These are phyloP conservation scores for Graphilbum sp. DNA, from an alignment of 2,329 filamentous ascomycete species.

Conservation along the genomic window DNA sequence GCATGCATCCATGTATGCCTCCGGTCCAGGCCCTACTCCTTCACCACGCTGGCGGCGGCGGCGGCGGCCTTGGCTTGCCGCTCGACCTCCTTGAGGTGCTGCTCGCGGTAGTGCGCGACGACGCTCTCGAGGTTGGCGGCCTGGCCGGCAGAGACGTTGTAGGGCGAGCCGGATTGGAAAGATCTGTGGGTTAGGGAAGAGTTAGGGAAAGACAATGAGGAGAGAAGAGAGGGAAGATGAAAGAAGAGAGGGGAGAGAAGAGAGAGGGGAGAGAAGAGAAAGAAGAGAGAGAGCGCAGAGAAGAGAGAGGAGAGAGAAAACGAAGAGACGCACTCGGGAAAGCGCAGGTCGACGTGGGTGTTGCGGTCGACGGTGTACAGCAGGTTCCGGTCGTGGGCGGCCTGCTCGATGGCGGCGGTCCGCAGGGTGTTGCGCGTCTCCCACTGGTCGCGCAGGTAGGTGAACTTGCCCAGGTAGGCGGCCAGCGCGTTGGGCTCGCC, in stretches of 20 bases:
- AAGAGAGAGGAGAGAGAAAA: background rate
- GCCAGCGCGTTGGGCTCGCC: slow-evolving; percentile 31
- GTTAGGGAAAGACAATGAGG: too few species aligned
- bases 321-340: slow-evolving; percentile 38
- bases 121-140: slow-evolving; percentile 36
- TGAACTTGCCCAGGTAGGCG: slow-evolving; percentile 28
- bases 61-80: slow-evolving; percentile 29
- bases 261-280: background rate
- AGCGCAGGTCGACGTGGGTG: slow-evolving; percentile 34
- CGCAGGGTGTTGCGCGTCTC: slow-evolving; percentile 35
- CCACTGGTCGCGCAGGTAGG: slow-evolving; percentile 31
- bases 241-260: background rate
- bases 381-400: slow-evolving; percentile 39
- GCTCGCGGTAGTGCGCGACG: slow-evolving; percentile 38
- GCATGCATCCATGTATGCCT: too few species aligned
- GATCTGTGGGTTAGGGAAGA: slow-evolving; percentile 25
- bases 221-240: background rate
- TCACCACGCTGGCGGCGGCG: slow-evolving; percentile 19
- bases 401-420: slow-evolving; percentile 36
- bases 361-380: slow-evolving; percentile 29
- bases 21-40: slow-evolving; percentile 23
- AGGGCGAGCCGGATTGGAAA: slow-evolving; percentile 30
- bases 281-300: background rate
- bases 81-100: slow-evolving; percentile 37
- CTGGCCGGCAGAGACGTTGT: slow-evolving; percentile 39